phyloP scores from a whole-genome alignment of 2,329 filamentous ascomycete species.

The Stagonosporopsis vannaccii region DNA sequence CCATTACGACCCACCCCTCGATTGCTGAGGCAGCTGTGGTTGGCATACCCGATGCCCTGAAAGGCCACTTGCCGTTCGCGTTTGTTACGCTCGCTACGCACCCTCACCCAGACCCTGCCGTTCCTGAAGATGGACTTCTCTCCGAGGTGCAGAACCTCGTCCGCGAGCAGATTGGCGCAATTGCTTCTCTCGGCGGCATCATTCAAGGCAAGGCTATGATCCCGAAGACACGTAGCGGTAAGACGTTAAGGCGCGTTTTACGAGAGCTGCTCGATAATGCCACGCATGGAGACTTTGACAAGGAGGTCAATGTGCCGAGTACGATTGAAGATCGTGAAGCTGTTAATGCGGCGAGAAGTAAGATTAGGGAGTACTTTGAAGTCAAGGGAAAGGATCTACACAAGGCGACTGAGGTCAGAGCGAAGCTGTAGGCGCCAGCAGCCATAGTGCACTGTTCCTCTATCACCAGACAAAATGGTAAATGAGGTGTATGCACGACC shows the following conservation, averaged over 20 bases:
- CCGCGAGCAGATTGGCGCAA: conserved; percentile 82
- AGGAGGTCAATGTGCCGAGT: conserved; percentile 75
- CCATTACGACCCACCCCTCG: conserved; percentile 78
- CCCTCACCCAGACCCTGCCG: conserved; percentile 60
- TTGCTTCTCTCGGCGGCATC: conserved; percentile 84
- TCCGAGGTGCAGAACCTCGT: conserved; percentile 75
- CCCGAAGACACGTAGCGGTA: conserved; percentile 90
- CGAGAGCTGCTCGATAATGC: conserved; percentile 86
- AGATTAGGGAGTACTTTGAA: conserved; percentile 78
- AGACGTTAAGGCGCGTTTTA: conserved; percentile 83
- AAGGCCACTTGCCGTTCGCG: conserved; percentile 90
- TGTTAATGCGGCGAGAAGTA: conserved; percentile 74
- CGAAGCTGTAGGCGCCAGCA: conserved; percentile 49
- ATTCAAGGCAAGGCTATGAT: conserved; percentile 87
- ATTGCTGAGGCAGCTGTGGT: conserved; percentile 88
- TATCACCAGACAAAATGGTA: too few relatives aligned
- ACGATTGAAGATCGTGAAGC: conserved; percentile 84
- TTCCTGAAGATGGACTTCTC: conserved; percentile 59
- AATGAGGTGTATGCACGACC: neutral
- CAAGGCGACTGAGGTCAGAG: conserved; percentile 48
- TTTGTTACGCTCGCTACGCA: conserved; percentile 73
- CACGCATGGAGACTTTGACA: conserved; percentile 74
- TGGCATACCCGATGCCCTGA: conserved; percentile 82
- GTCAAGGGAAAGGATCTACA: conserved; percentile 50
- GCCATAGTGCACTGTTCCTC: neutral